These are phyloP conservation scores for Hyparrhenia diplandra DNA, from an alignment of 176 grass and related monocot species.

Conservation along the genomic window DNA sequence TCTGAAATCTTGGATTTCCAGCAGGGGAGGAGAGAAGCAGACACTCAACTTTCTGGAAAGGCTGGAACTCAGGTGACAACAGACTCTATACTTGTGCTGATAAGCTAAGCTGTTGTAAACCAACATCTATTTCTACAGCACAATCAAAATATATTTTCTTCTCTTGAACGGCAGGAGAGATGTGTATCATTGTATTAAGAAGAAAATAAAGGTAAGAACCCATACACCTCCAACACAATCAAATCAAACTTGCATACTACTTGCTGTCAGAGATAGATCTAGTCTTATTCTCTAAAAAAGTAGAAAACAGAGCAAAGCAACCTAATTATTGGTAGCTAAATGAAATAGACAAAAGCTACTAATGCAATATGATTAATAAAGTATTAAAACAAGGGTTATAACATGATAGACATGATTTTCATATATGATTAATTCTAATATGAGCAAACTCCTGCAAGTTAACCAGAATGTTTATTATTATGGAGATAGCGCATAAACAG, in stretches of 20 bases:
- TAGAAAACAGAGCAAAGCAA: not conserved
- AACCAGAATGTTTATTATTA: slow-evolving; percentile 2
- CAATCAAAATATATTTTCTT: not conserved
- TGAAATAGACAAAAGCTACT: not conserved
- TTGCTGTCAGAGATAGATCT: not conserved
- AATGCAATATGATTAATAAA: not conserved
- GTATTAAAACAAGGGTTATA: not conserved
- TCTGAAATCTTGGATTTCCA: not conserved
- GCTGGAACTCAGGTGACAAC: not conserved
- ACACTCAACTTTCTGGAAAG: not conserved
- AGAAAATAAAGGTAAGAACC: not conserved
- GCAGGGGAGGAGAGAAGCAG: not conserved
- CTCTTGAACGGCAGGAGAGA: not conserved
- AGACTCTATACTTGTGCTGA: not conserved
- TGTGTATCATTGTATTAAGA: not conserved
- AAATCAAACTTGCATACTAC: not conserved
- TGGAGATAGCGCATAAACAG: not conserved
- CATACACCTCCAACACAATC: not conserved
- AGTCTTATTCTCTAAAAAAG: not conserved
- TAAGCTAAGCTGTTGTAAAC: not conserved
- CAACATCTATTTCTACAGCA: not conserved
- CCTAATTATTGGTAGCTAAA: not conserved
- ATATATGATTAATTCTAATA: slow-evolving; percentile 7
- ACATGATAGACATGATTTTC: not conserved
- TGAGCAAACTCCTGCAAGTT: not conserved